These are phyloP conservation scores for Keithomyces neogunnii DNA, from an alignment of 2,329 filamentous ascomycete genomes.

Conservation along the genomic window DNA sequence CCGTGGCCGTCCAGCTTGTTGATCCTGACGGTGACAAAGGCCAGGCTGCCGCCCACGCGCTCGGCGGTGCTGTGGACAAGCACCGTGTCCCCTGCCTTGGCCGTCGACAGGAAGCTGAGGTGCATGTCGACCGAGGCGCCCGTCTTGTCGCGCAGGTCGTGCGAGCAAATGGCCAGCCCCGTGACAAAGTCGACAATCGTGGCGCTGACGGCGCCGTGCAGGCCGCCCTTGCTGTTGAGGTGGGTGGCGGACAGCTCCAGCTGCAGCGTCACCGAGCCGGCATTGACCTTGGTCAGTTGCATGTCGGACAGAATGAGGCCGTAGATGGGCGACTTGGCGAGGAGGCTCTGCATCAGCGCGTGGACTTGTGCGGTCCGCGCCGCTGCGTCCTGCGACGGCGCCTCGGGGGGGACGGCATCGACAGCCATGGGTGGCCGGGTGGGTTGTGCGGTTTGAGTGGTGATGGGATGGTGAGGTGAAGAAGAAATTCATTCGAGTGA, in stretches of 20 bases:
- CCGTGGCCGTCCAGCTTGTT: conserved; percentile 43
- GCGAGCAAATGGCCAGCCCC: conserved; percentile 61
- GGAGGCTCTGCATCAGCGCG: conserved; percentile 25
- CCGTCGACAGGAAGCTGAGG: conserved; percentile 58
- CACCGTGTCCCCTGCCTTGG: conserved; percentile 54
- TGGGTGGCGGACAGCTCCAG: conserved; percentile 45
- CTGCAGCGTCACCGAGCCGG: conserved; percentile 39
- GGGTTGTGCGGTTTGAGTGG: background rate
- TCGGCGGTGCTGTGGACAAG: conserved; percentile 60
- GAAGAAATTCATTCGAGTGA: too few species aligned
- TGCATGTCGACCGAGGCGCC: conserved; percentile 71
- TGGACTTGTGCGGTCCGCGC: conserved; percentile 18
- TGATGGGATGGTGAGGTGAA: background rate
- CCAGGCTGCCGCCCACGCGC: conserved; percentile 58
- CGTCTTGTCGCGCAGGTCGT: conserved; percentile 51
- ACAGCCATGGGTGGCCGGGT: background rate
- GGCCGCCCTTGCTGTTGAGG: conserved; percentile 57
- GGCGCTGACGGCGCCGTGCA: conserved; percentile 66
- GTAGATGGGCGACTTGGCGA: conserved; percentile 44
- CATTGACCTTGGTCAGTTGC: conserved; percentile 32
- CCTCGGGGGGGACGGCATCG: background rate
- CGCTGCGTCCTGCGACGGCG: background rate
- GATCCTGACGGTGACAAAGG: conserved; percentile 60
- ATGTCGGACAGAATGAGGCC: conserved; percentile 31
- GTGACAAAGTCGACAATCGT: conserved; percentile 67